Conservation (phyloP, 371 early-diverging fungal species). For the Syncephalastrum monosporum region DNA sequence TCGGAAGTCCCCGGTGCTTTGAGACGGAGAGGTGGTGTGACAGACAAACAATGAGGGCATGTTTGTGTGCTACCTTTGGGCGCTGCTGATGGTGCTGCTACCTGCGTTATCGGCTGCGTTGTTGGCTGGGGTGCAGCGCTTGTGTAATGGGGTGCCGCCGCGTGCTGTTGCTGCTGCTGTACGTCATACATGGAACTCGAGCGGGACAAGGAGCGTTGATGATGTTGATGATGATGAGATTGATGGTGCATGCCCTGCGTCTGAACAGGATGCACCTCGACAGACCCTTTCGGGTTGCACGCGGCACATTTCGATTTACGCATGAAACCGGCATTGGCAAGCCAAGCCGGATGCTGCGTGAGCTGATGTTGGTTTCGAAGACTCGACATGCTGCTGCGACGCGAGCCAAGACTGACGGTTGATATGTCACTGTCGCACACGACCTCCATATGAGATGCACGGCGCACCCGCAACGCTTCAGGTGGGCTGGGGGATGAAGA, state of each 20-base stretch:
- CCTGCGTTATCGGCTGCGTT: too few relatives aligned
- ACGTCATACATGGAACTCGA: conserved; percentile 18
- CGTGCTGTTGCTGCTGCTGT: neutral
- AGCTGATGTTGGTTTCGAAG: conserved; percentile 5
- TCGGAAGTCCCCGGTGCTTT: neutral
- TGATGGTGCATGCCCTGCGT: neutral
- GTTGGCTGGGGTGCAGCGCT: neutral
- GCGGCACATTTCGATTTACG: conserved; percentile 22
- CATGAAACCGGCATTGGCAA: conserved; percentile 18
- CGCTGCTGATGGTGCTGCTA: conserved; percentile 1
- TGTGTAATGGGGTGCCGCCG: neutral
- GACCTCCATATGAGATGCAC: too few relatives aligned
- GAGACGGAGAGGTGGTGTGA: neutral
- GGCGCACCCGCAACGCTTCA: too few relatives aligned
- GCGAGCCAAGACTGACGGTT: conserved; percentile 10
- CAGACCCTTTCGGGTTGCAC: conserved; percentile 14
- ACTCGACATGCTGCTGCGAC: conserved; percentile 14
- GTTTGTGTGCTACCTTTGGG: too few relatives aligned
- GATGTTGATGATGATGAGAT: neutral
- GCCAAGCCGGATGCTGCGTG: conserved; percentile 19
- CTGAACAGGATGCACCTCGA: neutral
- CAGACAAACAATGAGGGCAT: neutral
- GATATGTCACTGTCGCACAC: conserved; percentile 17
- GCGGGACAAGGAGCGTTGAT: conserved; percentile 14
- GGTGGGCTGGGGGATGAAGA: too few relatives aligned